Conservation (phyloP, 2,329 filamentous ascomycete genomes). For the Hymenoscyphus repandus region DNA sequence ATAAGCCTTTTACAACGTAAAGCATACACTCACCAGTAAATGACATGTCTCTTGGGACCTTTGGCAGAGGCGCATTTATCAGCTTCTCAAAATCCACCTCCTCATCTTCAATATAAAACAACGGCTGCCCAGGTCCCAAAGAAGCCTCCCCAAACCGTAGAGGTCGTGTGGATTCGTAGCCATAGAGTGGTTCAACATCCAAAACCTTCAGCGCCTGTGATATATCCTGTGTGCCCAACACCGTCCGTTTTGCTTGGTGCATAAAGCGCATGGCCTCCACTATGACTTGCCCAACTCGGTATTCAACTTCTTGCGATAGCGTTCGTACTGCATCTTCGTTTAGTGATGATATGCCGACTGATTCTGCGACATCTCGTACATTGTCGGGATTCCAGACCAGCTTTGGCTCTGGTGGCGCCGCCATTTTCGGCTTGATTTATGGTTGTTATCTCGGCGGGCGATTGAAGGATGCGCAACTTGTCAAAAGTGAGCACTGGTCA, state of each 20-base stretch:
- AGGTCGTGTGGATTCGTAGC: conserved; percentile 88
- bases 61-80: conserved; percentile 92
- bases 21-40: conserved; percentile 65
- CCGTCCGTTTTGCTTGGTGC: conserved; percentile 82
- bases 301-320: conserved; percentile 91
- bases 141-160: conserved; percentile 91
- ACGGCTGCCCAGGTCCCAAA: conserved; percentile 83
- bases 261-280: conserved; percentile 95
- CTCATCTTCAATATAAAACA: conserved; percentile 97
- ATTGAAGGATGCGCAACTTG: no score
- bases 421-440: no score
- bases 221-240: conserved; percentile 83
- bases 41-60: conserved; percentile 86
- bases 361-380: conserved; percentile 92
- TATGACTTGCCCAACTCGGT: conserved; percentile 86
- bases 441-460: no score
- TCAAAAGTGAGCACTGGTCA: no score
- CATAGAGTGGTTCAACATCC: conserved; percentile 92
- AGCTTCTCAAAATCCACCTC: conserved; percentile 99
- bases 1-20: neutral
- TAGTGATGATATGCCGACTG: conserved; percentile 78
- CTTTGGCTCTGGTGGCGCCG: conserved; percentile 24
- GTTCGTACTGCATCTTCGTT: conserved; percentile 83
- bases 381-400: conserved; percentile 95
- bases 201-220: conserved; percentile 79